phyloP scores from a whole-genome alignment of 2,329 filamentous ascomycete genomes.

The Emydomyces testavorans region DNA sequence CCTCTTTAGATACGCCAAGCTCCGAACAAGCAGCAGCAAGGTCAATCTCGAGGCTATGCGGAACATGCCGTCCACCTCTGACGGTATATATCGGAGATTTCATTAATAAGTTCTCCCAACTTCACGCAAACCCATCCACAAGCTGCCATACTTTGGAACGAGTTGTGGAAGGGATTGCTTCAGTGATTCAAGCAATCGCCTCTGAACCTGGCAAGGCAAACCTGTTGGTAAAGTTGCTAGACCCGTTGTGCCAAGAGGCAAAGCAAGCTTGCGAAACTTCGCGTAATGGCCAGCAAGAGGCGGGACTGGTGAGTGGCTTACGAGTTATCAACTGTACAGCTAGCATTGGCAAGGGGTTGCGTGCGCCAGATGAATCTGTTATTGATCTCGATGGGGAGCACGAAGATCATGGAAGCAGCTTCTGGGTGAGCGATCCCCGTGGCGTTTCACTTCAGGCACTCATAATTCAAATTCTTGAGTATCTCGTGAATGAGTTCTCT shows the following conservation, averaged over 20 bases:
- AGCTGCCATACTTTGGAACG: constrained; percentile 31
- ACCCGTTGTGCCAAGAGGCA: constrained; percentile 29
- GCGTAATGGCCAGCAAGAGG: constrained; percentile 24
- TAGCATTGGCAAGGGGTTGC: constrained; percentile 33
- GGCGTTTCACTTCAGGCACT: constrained; percentile 25
- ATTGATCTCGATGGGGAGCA: constrained; percentile 25
- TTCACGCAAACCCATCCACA: constrained; percentile 29
- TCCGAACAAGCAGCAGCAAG: constrained; percentile 34
- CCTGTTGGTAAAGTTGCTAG: constrained; percentile 30
- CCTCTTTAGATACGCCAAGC: constrained; percentile 32
- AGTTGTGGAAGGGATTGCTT: constrained; percentile 36
- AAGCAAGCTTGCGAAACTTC: constrained; percentile 26
- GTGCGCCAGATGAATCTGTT: constrained; percentile 28
- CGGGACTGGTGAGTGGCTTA: constrained; percentile 26
- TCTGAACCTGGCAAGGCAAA: constrained; percentile 32
- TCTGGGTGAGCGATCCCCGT: constrained; percentile 28
- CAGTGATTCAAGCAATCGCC: constrained; percentile 33
- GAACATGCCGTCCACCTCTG: constrained; percentile 34
- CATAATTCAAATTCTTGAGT: constrained; percentile 33
- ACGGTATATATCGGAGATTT: constrained; percentile 34
- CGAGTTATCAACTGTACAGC: constrained; percentile 32
- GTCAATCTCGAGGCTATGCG: constrained; percentile 35
- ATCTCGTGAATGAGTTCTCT: constrained; percentile 32
- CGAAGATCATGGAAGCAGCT: constrained; percentile 24
- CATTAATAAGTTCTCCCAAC: constrained; percentile 32